phyloP scores from a whole-genome alignment of 2,329 filamentous ascomycete species.

The Penicillium sp. region DNA sequence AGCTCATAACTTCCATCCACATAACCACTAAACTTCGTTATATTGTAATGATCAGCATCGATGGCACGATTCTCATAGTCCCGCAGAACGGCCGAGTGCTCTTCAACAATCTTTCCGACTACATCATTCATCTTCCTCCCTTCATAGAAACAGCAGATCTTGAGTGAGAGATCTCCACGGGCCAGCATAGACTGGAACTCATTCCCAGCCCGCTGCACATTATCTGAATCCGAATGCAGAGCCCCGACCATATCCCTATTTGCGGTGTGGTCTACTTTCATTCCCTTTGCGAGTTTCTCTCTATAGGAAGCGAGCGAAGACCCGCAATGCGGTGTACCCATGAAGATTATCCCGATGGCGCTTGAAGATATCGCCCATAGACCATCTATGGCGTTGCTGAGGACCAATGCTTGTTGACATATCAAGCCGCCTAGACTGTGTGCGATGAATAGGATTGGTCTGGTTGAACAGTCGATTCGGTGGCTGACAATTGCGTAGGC shows the following conservation, averaged over 20 bases:
- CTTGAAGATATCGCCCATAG: constrained; percentile 6
- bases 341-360: constrained; percentile 35
- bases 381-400: constrained; percentile 6
- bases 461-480: not conserved
- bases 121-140: not conserved
- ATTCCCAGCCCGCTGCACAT: constrained; percentile 1
- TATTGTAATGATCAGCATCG: constrained; percentile 9
- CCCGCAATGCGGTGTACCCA: constrained; percentile 40
- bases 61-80: constrained; percentile 3
- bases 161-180: constrained; percentile 1
- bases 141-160: constrained; percentile 15
- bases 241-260: constrained; percentile 1
- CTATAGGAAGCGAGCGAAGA: constrained; percentile 11
- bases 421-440: constrained; percentile 33
- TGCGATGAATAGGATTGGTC: constrained; percentile 24
- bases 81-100: constrained; percentile 8
- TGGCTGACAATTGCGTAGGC: constrained; percentile 7
- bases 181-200: constrained; percentile 10
- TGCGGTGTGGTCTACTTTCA: not conserved
- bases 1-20: constrained; percentile 4
- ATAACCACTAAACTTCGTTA: constrained; percentile 1
- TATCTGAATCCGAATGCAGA: not conserved
- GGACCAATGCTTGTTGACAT: constrained; percentile 14
- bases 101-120: constrained; percentile 13
- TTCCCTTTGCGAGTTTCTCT: constrained; percentile 3